phyloP scores from a whole-genome alignment of 1,139 yeast species.

The Casaregolazyma lundiana region DNA sequence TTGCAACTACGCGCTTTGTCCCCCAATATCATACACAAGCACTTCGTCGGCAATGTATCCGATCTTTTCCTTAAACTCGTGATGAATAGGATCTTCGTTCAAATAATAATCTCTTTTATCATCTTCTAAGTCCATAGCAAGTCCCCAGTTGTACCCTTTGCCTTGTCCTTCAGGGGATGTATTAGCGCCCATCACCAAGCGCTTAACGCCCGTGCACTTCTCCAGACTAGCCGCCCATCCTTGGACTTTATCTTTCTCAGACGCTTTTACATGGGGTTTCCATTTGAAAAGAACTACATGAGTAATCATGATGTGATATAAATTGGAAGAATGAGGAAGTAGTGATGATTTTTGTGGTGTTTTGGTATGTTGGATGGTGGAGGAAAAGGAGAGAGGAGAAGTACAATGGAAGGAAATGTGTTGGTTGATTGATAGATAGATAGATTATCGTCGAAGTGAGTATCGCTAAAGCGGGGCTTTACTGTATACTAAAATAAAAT shows the following conservation, averaged over 20 bases:
- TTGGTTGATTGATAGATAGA: too few species aligned
- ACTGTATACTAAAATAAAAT: too few species aligned
- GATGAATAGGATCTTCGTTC: constrained; percentile 9
- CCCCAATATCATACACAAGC: constrained; percentile 6
- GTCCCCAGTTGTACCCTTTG: constrained; percentile 9
- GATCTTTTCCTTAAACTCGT: constrained; percentile 6
- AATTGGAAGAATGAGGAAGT: too few species aligned
- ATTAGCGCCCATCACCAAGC: constrained; percentile 3
- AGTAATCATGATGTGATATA: too few species aligned
- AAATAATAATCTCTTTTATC: constrained; percentile 4
- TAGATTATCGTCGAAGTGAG: too few species aligned
- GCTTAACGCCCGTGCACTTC: constrained; percentile 1
- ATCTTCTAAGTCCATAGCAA: constrained; percentile 6
- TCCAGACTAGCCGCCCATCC: constrained; percentile 1
- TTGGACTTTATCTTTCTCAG: constrained; percentile 4
- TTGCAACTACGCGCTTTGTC: not conserved
- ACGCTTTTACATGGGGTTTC: constrained; percentile 2
- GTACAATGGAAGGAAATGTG: too few species aligned
- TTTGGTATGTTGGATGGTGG: too few species aligned
- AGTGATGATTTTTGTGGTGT: too few species aligned
- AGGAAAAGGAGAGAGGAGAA: too few species aligned
- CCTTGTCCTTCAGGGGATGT: constrained; percentile 6
- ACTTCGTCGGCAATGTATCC: constrained; percentile 6
- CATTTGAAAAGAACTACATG: constrained; percentile 10
- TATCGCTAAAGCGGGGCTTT: too few species aligned